Evolutionary conservation across 2,329 filamentous ascomycete species (phyloP).

Genomic region (Penicillium sp.): DNA sequence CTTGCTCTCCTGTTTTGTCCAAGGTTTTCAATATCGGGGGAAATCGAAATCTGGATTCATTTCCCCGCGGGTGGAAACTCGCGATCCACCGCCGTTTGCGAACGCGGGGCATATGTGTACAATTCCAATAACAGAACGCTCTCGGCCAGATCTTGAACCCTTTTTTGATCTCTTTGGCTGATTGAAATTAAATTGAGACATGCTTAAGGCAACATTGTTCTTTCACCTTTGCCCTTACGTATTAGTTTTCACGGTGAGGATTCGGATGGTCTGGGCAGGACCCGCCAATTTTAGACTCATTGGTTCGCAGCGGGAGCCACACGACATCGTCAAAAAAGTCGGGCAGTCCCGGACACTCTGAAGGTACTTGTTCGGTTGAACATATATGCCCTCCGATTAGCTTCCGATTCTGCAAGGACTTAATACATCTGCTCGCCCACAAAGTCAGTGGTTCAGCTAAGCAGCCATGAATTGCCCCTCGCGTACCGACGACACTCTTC

Average conservation of each 20-base stretch:
- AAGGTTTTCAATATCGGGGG: not conserved
- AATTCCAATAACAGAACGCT: not conserved
- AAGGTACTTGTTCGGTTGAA: slow-evolving; percentile 8
- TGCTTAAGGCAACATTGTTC: not conserved
- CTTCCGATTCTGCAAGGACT: slow-evolving; percentile 8
- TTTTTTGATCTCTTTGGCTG: not conserved
- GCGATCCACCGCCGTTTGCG: slow-evolving; percentile 1
- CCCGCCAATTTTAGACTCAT: not conserved
- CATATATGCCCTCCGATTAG: slow-evolving; percentile 1
- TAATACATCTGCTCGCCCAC: not conserved
- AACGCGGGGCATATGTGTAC: not conserved
- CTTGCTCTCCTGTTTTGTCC: not conserved
- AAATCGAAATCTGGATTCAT: not conserved
- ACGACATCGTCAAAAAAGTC: slow-evolving; percentile 11
- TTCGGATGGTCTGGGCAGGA: not conserved
- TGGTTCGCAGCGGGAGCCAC: not conserved
- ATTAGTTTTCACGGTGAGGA: not conserved
- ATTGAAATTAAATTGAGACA: not conserved
- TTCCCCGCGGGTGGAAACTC: not conserved
- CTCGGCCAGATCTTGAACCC: not conserved
- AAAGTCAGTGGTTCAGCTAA: not conserved
- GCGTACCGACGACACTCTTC: slow-evolving; percentile 56
- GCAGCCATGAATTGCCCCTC: slow-evolving; percentile 65
- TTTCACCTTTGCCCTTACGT: not conserved
- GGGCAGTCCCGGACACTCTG: slow-evolving; percentile 26